Evolutionary conservation across 306 rosid species (phyloP), one percentile per base, ranked within the genome.

Genomic region (Vigna mungo): DNA sequence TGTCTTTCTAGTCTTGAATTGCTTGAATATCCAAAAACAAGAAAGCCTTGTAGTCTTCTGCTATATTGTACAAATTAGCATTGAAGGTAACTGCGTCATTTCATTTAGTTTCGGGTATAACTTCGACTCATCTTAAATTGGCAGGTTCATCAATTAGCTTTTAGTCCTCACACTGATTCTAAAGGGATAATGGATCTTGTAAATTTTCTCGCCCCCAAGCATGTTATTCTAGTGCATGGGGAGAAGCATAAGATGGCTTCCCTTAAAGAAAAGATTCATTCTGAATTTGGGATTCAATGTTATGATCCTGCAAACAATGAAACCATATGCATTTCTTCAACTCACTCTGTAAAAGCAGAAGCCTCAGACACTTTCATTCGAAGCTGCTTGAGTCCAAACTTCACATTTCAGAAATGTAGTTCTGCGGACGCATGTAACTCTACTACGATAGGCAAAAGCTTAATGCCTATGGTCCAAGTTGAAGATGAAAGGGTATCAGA

Each of bases 101-200:
- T 71, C 69, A 37, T 80, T 55, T 62, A 68, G 61, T 72, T 62
- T 79, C 74, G 21, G 13, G 5, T 70, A 25, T 25, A 25, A 25
- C 27, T 25, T 25, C 27, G 48, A 68, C 44, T 9, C 53, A 9
- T 75, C 58, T 68, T 53, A 13, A 66, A 59, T 77, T 85, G 75
- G 78, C 91, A 94, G 98, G 85, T 94, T 86, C 98, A 94, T 85
- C 96, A 94, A 43, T 65, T 94, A 90, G 84, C 95, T 66, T 94
- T 92, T 86, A 94, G 98, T 82, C 92, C 97, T 82, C 98, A 94
- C 69, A 92, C 98, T 4, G 98, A 94, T 74, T 79, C 91, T 69
- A 94, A 94, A 86, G 98, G 98, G 79, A 94, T 92, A 77, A 94
- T 94, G 98, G 98, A 94, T 83, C 96, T 92, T 37, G 77, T 92